A percentile compares a stretch with the other conserved stretches of the same genome.
Conservation (phyloP, 768 basidiomycete genomes). For the Multifurca ochricompacta region DNA sequence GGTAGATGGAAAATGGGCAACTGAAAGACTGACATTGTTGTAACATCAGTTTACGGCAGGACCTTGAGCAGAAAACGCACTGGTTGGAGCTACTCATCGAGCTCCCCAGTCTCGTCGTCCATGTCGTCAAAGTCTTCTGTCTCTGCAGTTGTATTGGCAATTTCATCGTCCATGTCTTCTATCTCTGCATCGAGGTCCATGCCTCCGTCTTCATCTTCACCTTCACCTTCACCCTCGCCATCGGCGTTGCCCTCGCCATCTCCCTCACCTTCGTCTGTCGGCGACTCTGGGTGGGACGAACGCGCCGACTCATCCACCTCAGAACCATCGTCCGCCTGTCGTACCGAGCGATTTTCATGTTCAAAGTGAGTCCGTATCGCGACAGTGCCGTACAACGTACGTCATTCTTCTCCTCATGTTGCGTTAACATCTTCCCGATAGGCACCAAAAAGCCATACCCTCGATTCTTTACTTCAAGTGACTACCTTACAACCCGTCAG, state of each 20-base stretch:
- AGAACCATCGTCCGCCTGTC: conserved; percentile 32
- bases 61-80: not conserved
- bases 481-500: conserved; percentile 33
- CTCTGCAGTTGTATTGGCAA: conserved; percentile 13
- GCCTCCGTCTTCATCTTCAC: conserved; percentile 51
- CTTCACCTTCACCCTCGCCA: conserved; percentile 40
- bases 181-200: conserved; percentile 39
- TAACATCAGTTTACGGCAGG: not conserved
- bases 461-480: conserved; percentile 50
- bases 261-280: conserved; percentile 30
- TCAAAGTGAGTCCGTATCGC: not conserved
- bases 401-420: conserved; percentile 80
- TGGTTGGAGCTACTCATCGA: conserved; percentile 2
- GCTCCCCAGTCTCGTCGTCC: conserved; percentile 10
- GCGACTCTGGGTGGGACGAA: conserved; percentile 32
- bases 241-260: conserved; percentile 37
- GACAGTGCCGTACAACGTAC: conserved; percentile 32
- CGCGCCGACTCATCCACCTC: conserved; percentile 35
- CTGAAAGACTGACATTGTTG: not conserved
- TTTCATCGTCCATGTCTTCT: conserved; percentile 19
- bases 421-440: conserved; percentile 64
- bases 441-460: conserved; percentile 65
- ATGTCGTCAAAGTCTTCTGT: conserved; percentile 10
- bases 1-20: not conserved
- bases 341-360: conserved; percentile 10